phyloP scores from a whole-genome alignment of 2,329 filamentous ascomycete species.

The Ambrosiella xylebori region DNA sequence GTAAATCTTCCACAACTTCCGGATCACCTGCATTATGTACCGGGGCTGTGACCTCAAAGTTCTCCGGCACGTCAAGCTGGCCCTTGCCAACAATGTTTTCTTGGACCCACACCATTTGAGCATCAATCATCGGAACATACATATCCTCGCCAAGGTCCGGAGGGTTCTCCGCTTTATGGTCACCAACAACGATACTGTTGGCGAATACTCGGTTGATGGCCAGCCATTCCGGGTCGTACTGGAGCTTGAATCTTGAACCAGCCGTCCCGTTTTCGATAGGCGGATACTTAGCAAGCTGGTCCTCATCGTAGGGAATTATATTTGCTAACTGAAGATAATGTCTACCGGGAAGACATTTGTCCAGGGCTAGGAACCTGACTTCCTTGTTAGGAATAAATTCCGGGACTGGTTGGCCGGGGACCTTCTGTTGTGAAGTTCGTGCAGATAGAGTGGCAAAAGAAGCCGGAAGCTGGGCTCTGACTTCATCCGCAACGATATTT shows the following conservation, averaged over 20 bases:
- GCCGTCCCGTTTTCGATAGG: conserved; percentile 14
- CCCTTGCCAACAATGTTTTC: conserved; percentile 48
- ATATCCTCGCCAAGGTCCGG: conserved; percentile 48
- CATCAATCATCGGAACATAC: conserved; percentile 51
- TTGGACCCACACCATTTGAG: conserved; percentile 63
- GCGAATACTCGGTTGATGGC: conserved; percentile 78
- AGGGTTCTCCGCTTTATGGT: conserved; percentile 34
- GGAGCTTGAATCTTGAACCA: conserved; percentile 45
- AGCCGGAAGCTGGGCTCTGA: conserved; percentile 59
- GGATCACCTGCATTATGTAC: conserved; percentile 42
- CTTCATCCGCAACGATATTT: conserved; percentile 35
- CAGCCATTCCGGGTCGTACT: conserved; percentile 90
- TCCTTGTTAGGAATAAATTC: conserved; percentile 56
- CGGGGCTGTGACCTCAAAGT: conserved; percentile 64
- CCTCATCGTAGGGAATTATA: conserved; percentile 31
- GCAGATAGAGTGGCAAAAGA: conserved; percentile 42
- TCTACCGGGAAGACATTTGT: conserved; percentile 70
- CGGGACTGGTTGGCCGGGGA: conserved; percentile 47
- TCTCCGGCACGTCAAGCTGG: conserved; percentile 53
- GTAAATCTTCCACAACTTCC: conserved; percentile 42
- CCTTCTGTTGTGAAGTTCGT: conserved; percentile 16
- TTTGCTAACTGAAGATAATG: conserved; percentile 70
- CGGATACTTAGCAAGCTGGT: conserved; percentile 15
- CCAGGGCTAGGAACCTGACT: conserved; percentile 74
- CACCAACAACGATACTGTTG: conserved; percentile 43